A percentile compares a stretch with the other conserved stretches of the same genome.
Evolutionary conservation across 176 grass and related monocot genomes (phyloP).

Genomic region (Chloris gayana): DNA sequence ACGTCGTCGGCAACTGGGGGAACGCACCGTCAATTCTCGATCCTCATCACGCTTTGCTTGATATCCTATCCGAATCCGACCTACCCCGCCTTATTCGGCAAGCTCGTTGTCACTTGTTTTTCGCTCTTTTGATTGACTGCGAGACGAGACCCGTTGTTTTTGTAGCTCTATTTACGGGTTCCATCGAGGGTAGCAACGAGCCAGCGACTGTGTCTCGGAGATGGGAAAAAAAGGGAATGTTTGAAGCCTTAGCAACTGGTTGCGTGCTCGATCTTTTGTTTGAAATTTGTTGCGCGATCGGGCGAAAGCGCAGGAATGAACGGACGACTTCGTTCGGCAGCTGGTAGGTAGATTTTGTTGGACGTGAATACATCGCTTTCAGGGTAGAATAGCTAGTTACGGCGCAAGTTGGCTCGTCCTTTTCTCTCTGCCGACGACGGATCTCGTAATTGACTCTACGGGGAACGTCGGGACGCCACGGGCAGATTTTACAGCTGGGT

Average conservation of each 20-base stretch:
- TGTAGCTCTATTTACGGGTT: neutral
- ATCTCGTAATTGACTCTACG: neutral
- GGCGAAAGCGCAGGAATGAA: conserved; percentile 1
- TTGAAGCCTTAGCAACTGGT: neutral
- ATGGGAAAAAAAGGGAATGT: neutral
- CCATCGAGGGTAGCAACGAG: neutral
- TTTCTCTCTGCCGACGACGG: neutral
- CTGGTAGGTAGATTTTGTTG: neutral
- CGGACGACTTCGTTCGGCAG: neutral
- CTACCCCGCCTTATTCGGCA: neutral
- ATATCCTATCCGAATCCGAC: neutral
- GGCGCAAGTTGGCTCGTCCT: no score
- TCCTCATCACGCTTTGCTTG: no score
- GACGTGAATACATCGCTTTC: neutral
- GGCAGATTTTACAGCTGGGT: neutral
- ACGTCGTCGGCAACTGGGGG: neutral
- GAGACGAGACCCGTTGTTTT: neutral
- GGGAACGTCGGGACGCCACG: neutral
- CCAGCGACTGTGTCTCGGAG: neutral
- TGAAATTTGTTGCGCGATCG: neutral
- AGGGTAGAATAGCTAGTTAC: neutral
- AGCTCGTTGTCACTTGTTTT: neutral
- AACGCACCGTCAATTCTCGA: no score
- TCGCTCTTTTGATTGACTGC: conserved; percentile 4
- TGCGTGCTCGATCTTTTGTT: neutral